Base-by-base conservation (phyloP, 1,284 basidiomycete genomes). In the Rhodotorula sp. region DNA sequence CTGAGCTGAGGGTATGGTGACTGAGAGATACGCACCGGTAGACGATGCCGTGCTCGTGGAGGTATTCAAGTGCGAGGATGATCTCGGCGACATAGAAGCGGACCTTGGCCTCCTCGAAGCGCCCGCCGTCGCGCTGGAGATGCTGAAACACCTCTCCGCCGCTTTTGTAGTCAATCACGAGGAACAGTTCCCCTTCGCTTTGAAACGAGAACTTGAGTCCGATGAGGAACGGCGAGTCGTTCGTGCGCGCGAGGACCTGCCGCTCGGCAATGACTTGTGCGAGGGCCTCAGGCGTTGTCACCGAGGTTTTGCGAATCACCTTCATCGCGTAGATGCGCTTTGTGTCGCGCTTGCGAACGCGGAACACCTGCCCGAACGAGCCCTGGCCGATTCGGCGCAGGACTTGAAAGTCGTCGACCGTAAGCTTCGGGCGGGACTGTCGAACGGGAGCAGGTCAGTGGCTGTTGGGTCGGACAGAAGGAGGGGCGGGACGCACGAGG, bases 111-210 rank as follows among this genome's bases (percentile, higher is more conserved):
- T 80, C 80, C 48, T 77, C 74, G 71, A 80, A 79, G 25, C 76
- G 46, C 4, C 80, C 78, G 25, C 80, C 80, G 39, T 81, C 80
- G 9, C 78, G 64, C 67, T 81, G 80, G 8, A 81, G 68, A 53
- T 81, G 80, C 60, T 74, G 76, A 66, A 81, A 83, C 46, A 83
- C 77, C 76, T 83, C 83, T 29, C 83, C 83, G 34, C 83, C 83
- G 21, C 79, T 79, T 60, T 83, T 83, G 79, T 83, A 82, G 73
- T 83, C 83, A 46, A 82, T 83, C 27, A 83, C 80, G 70, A 83
- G 81, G 77, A 82, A 82, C 48, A 76, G 64, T 54, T 70, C 69
- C 48, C 61, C 1, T 44, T 58, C 36, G 62, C 58, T 62, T 53
- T 73, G 73, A 46, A 76, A 76, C 36, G 64, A 79, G 64, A 83